Evolutionary conservation across 2,329 filamentous ascomycete species (phyloP).

Genomic region (Fusarium dimerum): DNA sequence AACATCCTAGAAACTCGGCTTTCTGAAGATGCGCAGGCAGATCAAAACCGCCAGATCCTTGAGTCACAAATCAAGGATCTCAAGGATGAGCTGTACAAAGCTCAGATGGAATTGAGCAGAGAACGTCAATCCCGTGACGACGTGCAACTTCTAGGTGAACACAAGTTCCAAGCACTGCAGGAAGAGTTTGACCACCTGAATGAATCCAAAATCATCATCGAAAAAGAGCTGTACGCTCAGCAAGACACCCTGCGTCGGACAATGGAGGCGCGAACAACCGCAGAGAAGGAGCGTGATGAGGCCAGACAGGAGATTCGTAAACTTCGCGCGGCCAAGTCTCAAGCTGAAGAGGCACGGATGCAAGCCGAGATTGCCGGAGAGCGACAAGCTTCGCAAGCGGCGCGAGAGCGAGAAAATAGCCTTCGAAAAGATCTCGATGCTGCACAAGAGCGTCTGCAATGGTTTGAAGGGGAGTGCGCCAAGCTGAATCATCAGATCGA

Average conservation of each 20-base stretch:
- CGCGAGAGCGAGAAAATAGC: slow-evolving; percentile 76
- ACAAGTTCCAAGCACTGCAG: slow-evolving; percentile 80
- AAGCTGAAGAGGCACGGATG: slow-evolving; percentile 81
- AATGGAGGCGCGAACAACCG: slow-evolving; percentile 75
- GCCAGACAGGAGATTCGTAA: slow-evolving; percentile 82
- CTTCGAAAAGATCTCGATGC: slow-evolving; percentile 79
- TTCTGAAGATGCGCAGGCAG: slow-evolving; percentile 84
- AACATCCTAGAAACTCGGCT: slow-evolving; percentile 83
- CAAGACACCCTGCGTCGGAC: slow-evolving; percentile 88
- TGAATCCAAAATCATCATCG: slow-evolving; percentile 93
- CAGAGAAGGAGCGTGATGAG: slow-evolving; percentile 87
- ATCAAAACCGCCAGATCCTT: slow-evolving; percentile 76
- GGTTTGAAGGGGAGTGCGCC: slow-evolving; percentile 77
- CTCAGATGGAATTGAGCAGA: slow-evolving; percentile 84
- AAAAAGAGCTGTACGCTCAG: slow-evolving; percentile 96
- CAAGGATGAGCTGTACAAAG: slow-evolving; percentile 80
- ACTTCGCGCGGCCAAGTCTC: slow-evolving; percentile 79
- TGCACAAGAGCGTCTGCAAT: slow-evolving; percentile 73
- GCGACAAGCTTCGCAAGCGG: slow-evolving; percentile 73
- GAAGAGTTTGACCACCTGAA: slow-evolving; percentile 86
- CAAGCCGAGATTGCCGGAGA: slow-evolving; percentile 82
- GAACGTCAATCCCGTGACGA: slow-evolving; percentile 94
- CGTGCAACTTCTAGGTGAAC: slow-evolving; percentile 85
- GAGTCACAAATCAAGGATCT: slow-evolving; percentile 86
- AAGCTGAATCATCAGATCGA: slow-evolving; percentile 80